Evolutionary conservation across 2,329 filamentous ascomycete genomes (phyloP), one percentile per base, ranked within the genome.

Genomic region (Aspergillus costaricaensis): DNA sequence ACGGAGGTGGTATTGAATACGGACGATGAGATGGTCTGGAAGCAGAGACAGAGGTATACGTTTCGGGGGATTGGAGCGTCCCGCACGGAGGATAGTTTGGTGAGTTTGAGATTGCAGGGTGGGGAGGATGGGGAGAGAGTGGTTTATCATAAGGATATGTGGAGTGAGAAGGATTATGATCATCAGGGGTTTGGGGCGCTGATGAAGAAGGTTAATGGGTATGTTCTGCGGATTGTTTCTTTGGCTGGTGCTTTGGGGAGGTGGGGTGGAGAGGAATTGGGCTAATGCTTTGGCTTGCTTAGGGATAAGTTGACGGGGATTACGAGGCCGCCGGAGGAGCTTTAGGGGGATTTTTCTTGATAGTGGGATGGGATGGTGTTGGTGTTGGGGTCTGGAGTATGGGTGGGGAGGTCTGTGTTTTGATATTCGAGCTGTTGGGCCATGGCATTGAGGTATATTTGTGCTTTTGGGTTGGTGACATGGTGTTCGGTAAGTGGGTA

Each of bases 71-170:
- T 62, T 14, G 25, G 52, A 47, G 61, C 21, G 2, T 25, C 54
- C 4, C 60, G 55, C 19, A 44, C n/a, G 27, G 61, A 41, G 10
- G 58, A 62, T 52, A 62, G 58, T 54, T 39, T 62, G 17, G 54
- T 62, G 1, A 62, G 58, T 51, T 27, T 62, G 36, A 55, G 30
- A 32, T 21, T 62, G 15, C 32, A 36, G 32, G 58, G 58, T 32
- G 36, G 23, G 19, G 14, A 30, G 27, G 25, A n/a, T 14, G 59
- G 17, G 9, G 54, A 63, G 55, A 61, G 56, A n/a, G 61, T 61
- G 0, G 61, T 63, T 1, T 63, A 63, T 58, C 61, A 63, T 25
- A 61, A 63, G 41, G 61, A 61, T 56, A 61, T 63, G 55, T 63
- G 55, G 58, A 58, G 55, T 53, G 51, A 32, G 39, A 54, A 50